Evolutionary conservation across 441 rosid genomes (phyloP).

Genomic region (Bruguiera hainesii): DNA sequence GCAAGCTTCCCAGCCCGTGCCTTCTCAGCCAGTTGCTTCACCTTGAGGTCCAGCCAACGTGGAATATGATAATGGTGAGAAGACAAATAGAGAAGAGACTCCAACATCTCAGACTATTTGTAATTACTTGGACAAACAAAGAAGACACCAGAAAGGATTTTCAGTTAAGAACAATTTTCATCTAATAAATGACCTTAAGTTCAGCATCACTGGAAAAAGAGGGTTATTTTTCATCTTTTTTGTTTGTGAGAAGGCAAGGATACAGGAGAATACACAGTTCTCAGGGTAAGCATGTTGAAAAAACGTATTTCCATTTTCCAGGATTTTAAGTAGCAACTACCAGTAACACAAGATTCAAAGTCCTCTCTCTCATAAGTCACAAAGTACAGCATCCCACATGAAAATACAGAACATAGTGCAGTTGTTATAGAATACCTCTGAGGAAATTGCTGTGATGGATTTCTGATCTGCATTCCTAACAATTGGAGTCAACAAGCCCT

Average conservation of each 20-base stretch:
- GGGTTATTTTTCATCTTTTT: too few relatives aligned
- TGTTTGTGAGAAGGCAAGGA: too few relatives aligned
- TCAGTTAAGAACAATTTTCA: too few relatives aligned
- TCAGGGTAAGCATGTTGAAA: too few relatives aligned
- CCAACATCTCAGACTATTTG: too few relatives aligned
- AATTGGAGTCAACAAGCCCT: constrained; percentile 99
- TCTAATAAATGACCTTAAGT: too few relatives aligned
- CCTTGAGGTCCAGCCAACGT: constrained; percentile 40
- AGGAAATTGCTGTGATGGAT: constrained; percentile 78
- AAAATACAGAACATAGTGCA: constrained; percentile 8
- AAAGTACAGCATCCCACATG: not conserved
- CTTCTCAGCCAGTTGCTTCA: constrained; percentile 92
- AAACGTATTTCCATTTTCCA: too few relatives aligned
- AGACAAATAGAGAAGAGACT: too few relatives aligned
- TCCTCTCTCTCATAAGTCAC: not conserved
- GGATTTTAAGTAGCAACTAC: not conserved
- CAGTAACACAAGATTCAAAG: not conserved
- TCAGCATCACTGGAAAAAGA: too few relatives aligned
- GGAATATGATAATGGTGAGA: constrained; percentile 12
- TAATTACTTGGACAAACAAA: too few relatives aligned
- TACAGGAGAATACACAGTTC: too few relatives aligned
- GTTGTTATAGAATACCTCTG: constrained; percentile 50
- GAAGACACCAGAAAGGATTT: too few relatives aligned
- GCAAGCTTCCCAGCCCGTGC: constrained; percentile 90
- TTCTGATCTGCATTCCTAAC: constrained; percentile 91